Evolutionary conservation across 2,329 filamentous ascomycete species (phyloP).

Genomic region (Colletotrichum tanaceti): DNA sequence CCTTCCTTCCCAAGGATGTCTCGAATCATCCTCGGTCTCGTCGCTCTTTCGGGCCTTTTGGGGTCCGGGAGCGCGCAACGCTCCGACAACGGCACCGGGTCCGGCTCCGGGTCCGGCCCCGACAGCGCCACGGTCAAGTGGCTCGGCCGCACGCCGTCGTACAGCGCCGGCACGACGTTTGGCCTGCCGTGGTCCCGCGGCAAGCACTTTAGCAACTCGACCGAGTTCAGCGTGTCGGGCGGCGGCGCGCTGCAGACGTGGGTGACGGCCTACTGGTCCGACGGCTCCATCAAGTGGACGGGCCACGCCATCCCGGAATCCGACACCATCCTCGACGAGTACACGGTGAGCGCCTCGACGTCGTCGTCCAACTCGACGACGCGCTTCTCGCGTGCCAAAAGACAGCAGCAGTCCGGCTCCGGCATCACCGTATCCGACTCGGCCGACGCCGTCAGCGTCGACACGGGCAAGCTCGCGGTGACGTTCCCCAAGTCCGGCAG

Average conservation of each 20-base stretch:
- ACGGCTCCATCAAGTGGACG: slow-evolving; percentile 72
- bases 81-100: slow-evolving; percentile 33
- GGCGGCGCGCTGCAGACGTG: slow-evolving; percentile 59
- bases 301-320: slow-evolving; percentile 64
- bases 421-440: slow-evolving; percentile 43
- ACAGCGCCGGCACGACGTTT: slow-evolving; percentile 55
- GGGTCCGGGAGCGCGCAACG: slow-evolving; percentile 29
- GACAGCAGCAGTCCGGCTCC: slow-evolving; percentile 48
- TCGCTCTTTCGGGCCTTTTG: slow-evolving; percentile 36
- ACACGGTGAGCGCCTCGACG: slow-evolving; percentile 50
- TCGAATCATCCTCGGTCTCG: slow-evolving; percentile 29
- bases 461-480: slow-evolving; percentile 58
- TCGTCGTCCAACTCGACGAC: slow-evolving; percentile 43
- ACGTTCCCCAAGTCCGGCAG: slow-evolving; percentile 57
- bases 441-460: slow-evolving; percentile 50
- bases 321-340: slow-evolving; percentile 54
- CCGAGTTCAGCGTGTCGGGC: slow-evolving; percentile 49
- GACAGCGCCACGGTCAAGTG: slow-evolving; percentile 49
- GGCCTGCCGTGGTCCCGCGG: slow-evolving; percentile 58
- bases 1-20: slow-evolving; percentile 35
- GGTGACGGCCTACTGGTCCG: slow-evolving; percentile 69
- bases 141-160: slow-evolving; percentile 53
- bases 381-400: slow-evolving; percentile 29
- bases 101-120: background rate
- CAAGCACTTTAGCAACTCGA: slow-evolving; percentile 51